A percentile compares a stretch with the other conserved stretches of the same genome.
These are phyloP conservation scores for Globisporangium abappressorium DNA, from an alignment of 352 stramenopile genomes.

Conservation along the genomic window DNA sequence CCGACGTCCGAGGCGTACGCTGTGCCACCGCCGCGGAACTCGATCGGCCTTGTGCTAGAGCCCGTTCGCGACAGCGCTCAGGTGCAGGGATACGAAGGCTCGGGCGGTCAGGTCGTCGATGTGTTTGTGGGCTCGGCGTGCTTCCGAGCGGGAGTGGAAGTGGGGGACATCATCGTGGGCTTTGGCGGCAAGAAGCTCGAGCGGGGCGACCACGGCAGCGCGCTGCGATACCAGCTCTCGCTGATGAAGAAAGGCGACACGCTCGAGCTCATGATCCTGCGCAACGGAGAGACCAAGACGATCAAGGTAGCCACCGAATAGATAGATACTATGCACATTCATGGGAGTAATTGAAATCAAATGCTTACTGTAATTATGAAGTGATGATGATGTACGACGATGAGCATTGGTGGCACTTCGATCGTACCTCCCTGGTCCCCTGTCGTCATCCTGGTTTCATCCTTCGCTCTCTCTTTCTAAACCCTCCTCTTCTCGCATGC, in stretches of 20 bases:
- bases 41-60: slow-evolving; percentile 53
- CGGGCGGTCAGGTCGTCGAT: slow-evolving; percentile 43
- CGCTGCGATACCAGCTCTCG: slow-evolving; percentile 47
- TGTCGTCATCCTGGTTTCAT: background rate
- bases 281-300: slow-evolving; percentile 32
- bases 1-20: slow-evolving; percentile 35
- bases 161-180: slow-evolving; percentile 50
- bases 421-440: background rate
- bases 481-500: background rate
- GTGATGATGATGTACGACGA: background rate
- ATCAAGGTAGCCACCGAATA: slow-evolving; percentile 50
- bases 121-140: slow-evolving; percentile 49
- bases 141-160: slow-evolving; percentile 45
- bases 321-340: background rate
- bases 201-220: slow-evolving; percentile 44
- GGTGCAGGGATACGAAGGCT: slow-evolving; percentile 37
- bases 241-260: slow-evolving; percentile 52
- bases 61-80: slow-evolving; percentile 32
- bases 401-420: background rate
- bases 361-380: background rate
- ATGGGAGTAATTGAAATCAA: background rate
- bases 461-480: background rate
- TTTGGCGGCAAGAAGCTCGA: slow-evolving; percentile 48
- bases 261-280: slow-evolving; percentile 43
- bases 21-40: slow-evolving; percentile 37